A percentile compares a stretch with the other conserved stretches of the same genome.
Conservation (phyloP, 176 grass and related monocot species). For the Ensete ventricosum region DNA sequence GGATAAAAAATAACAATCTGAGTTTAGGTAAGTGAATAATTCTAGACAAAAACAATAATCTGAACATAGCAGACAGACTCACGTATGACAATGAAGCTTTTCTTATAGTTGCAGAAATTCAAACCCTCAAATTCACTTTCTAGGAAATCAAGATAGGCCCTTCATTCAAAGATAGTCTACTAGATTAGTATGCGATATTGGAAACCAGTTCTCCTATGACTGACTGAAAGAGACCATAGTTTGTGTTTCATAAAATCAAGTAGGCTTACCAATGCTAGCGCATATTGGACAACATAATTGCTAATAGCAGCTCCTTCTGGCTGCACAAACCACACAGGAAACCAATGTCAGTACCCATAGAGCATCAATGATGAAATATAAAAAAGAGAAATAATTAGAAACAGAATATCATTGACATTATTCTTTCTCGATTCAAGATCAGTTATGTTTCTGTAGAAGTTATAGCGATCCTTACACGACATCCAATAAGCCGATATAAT, state of each 20-base stretch:
- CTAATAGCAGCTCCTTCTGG: constrained; percentile 72
- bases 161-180: neutral
- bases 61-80: neutral
- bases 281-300: constrained; percentile 84
- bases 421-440: neutral
- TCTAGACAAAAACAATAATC: neutral
- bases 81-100: neutral
- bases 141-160: no score
- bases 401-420: neutral
- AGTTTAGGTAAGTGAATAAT: neutral
- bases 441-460: neutral
- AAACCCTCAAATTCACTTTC: no score
- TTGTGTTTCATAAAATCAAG: neutral
- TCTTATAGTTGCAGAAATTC: no score
- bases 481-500: constrained; percentile 84
- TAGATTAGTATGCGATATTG: no score
- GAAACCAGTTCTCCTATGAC: neutral
- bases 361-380: neutral
- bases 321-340: constrained; percentile 34
- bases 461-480: constrained; percentile 44
- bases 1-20: neutral
- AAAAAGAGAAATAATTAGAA: neutral
- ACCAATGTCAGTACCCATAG: neutral
- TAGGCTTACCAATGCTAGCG: constrained; percentile 59
- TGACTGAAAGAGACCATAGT: no score